These are phyloP conservation scores for Apocynum venetum DNA, from an alignment of 257 asterid species.

Conservation along the genomic window DNA sequence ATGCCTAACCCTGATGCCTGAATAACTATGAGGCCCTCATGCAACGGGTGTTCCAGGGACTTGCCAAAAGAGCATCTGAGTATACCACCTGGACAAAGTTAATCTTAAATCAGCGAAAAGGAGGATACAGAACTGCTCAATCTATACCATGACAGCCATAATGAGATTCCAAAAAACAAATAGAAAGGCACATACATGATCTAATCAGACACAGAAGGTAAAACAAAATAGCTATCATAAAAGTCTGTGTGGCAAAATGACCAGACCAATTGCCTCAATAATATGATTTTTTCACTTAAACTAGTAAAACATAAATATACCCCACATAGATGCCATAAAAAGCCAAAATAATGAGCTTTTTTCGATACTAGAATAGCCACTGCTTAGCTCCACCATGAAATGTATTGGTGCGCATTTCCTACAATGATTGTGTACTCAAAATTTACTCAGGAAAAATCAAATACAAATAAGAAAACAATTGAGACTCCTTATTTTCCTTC, in stretches of 20 bases:
- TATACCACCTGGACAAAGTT: slow-evolving; percentile 13
- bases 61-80: not conserved
- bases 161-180: not conserved
- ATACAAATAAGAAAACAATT: not conserved
- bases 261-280: not conserved
- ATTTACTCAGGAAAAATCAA: not conserved
- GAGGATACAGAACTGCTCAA: not conserved
- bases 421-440: not conserved
- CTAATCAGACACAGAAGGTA: not conserved
- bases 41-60: not conserved
- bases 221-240: not conserved
- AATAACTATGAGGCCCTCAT: not conserved
- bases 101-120: slow-evolving; percentile 9
- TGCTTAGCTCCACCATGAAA: not conserved
- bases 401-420: not conserved
- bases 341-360: slow-evolving; percentile 2
- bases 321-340: not conserved
- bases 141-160: not conserved
- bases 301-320: not conserved
- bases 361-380: not conserved
- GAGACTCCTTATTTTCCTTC: not conserved
- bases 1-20: not conserved
- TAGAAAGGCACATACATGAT: not conserved
- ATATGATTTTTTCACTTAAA: not conserved
- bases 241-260: not conserved